Percentiles rank a stretch among this genome's conserved stretches.
These are phyloP conservation scores for Trametes maxima DNA, from an alignment of 768 basidiomycete genomes.

Conservation along the genomic window DNA sequence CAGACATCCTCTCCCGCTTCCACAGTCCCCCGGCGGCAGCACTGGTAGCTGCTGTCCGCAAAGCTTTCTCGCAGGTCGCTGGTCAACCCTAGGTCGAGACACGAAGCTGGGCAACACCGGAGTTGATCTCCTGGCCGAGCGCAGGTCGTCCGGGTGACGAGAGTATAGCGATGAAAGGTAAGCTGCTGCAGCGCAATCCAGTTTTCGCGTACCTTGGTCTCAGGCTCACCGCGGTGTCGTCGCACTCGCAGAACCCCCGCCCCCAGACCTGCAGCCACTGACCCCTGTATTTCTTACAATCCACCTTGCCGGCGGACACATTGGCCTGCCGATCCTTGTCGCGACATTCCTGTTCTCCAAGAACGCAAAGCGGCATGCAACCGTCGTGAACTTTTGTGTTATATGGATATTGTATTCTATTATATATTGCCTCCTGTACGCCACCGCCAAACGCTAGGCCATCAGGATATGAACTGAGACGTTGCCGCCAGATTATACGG, in stretches of 20 bases:
- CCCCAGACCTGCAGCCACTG: conserved; percentile 29
- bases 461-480: not conserved
- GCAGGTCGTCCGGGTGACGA: conserved; percentile 19
- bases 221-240: not conserved
- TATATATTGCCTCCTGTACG: conserved; percentile 54
- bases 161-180: conserved; percentile 5
- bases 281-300: conserved; percentile 46
- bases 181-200: not conserved
- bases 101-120: conserved; percentile 5
- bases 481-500: conserved; percentile 35
- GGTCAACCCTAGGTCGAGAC: not conserved
- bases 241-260: conserved; percentile 14
- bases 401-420: conserved; percentile 59
- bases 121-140: conserved; percentile 20
- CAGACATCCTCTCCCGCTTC: not conserved
- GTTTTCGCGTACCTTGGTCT: conserved; percentile 11
- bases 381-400: conserved; percentile 59
- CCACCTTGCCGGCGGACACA: conserved; percentile 54
- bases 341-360: conserved; percentile 47
- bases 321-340: conserved; percentile 52
- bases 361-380: conserved; percentile 48
- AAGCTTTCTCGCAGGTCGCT: conserved; percentile 2
- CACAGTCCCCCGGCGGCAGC: not conserved
- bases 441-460: conserved; percentile 1
- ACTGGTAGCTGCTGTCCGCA: conserved; percentile 18